Conservation (phyloP, 345 rosid species). For the Heritiera fomes region DNA sequence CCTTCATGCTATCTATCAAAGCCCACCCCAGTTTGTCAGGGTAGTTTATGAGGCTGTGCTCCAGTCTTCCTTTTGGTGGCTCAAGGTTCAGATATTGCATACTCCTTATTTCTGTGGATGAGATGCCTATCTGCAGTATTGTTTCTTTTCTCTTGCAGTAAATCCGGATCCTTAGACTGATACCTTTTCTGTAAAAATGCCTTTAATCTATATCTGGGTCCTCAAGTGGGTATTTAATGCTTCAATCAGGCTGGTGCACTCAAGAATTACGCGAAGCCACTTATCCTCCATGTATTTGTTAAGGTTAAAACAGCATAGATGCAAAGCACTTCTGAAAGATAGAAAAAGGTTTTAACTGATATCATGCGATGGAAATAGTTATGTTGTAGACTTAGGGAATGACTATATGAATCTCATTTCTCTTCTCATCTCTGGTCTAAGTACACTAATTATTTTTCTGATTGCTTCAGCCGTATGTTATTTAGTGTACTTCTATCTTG, state of each 20-base stretch:
- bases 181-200: neutral
- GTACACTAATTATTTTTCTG: neutral
- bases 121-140: neutral
- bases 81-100: neutral
- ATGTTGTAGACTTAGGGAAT: slow-evolving; percentile 5
- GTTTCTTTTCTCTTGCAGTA: neutral
- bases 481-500: neutral
- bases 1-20: neutral
- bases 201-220: neutral
- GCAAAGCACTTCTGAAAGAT: neutral
- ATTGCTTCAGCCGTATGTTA: neutral
- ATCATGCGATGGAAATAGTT: neutral
- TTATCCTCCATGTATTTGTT: neutral
- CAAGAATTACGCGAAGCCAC: neutral
- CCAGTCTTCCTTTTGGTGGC: neutral
- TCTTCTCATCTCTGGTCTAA: neutral
- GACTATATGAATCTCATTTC: neutral
- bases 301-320: neutral
- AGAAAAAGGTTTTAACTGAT: neutral
- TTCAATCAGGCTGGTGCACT: neutral
- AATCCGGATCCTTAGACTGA: neutral
- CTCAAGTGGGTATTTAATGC: neutral
- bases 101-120: neutral
- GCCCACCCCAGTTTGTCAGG: neutral
- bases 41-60: neutral